These are phyloP conservation scores for Schizothecium vesticola DNA, from an alignment of 495 filamentous ascomycete species.

Conservation along the genomic window DNA sequence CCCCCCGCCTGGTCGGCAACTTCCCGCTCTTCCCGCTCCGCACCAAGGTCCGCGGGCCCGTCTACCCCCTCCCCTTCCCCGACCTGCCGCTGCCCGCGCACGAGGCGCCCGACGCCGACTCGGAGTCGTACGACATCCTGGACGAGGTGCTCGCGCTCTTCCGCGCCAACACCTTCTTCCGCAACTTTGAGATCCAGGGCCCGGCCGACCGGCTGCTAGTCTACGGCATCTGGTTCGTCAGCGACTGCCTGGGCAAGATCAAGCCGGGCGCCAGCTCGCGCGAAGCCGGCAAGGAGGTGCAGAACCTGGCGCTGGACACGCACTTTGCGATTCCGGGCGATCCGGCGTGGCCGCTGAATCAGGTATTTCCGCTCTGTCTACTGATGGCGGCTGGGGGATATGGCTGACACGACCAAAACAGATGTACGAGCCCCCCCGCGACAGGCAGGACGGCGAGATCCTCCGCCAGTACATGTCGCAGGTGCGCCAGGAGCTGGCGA, in stretches of 20 bases:
- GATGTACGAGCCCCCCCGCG: constrained; percentile 64
- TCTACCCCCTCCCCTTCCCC: constrained; percentile 64
- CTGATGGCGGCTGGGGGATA: background rate
- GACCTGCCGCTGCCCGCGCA: constrained; percentile 60
- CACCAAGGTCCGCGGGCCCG: constrained; percentile 86
- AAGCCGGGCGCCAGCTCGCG: constrained; percentile 53
- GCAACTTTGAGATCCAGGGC: constrained; percentile 98
- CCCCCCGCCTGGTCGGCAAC: constrained; percentile 60
- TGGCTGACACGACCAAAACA: constrained; percentile 16
- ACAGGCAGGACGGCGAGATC: constrained; percentile 82
- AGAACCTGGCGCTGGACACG: constrained; percentile 64
- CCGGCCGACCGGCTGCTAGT: constrained; percentile 91
- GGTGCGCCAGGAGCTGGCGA: constrained; percentile 84
- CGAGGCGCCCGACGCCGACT: constrained; percentile 72
- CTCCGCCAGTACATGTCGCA: constrained; percentile 84
- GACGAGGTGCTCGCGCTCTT: constrained; percentile 91
- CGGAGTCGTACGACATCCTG: constrained; percentile 86
- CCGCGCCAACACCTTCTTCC: constrained; percentile 96
- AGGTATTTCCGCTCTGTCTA: constrained; percentile 42
- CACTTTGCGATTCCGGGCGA: constrained; percentile 96
- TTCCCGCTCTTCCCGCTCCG: constrained; percentile 92
- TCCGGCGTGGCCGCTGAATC: constrained; percentile 86
- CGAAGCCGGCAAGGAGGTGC: constrained; percentile 51
- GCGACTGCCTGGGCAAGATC: constrained; percentile 81
- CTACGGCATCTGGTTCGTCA: constrained; percentile 92